These are phyloP conservation scores for Podila epicladia DNA, from an alignment of 192 early-diverging fungal genomes.

Conservation along the genomic window DNA sequence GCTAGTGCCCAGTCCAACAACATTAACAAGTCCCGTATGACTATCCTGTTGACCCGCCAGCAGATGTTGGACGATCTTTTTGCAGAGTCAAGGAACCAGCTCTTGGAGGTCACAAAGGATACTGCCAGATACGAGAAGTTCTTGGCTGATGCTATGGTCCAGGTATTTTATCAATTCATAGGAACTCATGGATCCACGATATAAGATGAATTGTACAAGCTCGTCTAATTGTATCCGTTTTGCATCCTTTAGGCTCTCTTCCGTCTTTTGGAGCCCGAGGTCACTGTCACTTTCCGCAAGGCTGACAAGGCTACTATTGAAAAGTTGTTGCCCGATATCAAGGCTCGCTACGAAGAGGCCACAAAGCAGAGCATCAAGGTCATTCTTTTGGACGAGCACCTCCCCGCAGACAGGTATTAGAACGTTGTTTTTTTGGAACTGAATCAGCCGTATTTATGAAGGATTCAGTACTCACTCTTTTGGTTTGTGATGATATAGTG, in stretches of 20 bases:
- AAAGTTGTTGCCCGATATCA: constrained; percentile 60
- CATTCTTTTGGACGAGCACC: constrained; percentile 63
- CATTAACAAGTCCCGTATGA: constrained; percentile 95
- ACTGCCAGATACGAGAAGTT: constrained; percentile 69
- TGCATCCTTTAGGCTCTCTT: constrained; percentile 66
- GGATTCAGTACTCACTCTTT: not conserved
- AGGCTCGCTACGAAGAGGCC: constrained; percentile 65
- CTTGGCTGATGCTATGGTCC: constrained; percentile 77
- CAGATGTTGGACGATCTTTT: constrained; percentile 86
- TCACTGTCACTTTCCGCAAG: constrained; percentile 78
- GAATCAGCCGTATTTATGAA: not conserved
- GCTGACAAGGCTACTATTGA: constrained; percentile 73
- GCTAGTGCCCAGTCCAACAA: constrained; percentile 90
- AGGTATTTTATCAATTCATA: constrained; percentile 55
- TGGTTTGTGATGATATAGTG: constrained; percentile 52
- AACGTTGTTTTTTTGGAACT: not conserved
- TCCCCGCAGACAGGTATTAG: constrained; percentile 73
- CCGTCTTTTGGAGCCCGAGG: constrained; percentile 85
- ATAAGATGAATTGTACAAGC: no score
- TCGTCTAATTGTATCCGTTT: not conserved
- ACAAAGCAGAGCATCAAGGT: constrained; percentile 58
- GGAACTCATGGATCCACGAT: no score
- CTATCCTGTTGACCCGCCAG: constrained; percentile 89
- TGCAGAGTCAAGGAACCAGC: constrained; percentile 69
- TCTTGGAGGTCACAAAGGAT: constrained; percentile 70